Percentiles rank a stretch among this genome's conserved stretches.
Evolutionary conservation across 768 basidiomycete genomes (phyloP).

Genomic region (Gautieria morchelliformis): DNA sequence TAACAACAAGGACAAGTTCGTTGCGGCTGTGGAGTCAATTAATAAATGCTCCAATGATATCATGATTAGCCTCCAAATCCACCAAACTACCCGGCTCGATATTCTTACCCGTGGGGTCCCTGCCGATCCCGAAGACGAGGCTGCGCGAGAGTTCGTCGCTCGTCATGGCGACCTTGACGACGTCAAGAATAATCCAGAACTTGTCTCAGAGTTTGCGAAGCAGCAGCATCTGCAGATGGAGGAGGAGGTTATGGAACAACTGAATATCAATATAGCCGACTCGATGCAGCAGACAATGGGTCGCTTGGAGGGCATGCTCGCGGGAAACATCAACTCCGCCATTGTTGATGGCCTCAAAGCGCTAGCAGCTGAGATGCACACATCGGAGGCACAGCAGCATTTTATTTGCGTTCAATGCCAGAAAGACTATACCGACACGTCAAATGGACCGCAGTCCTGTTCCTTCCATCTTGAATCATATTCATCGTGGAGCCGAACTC

Average conservation of each 20-base stretch:
- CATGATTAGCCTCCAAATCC: conserved; percentile 33
- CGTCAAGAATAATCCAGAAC: conserved; percentile 25
- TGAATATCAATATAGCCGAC: conserved; percentile 27
- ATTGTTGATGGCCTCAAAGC: conserved; percentile 28
- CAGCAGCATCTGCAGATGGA: conserved; percentile 29
- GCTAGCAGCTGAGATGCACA: conserved; percentile 25
- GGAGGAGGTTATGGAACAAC: conserved; percentile 31
- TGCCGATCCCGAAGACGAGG: conserved; percentile 27
- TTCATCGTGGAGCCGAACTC: conserved; percentile 25
- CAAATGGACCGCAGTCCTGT: conserved; percentile 30
- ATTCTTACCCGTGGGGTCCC: conserved; percentile 29
- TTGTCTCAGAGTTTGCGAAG: conserved; percentile 30
- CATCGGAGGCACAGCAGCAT: conserved; percentile 27
- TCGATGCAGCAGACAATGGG: conserved; percentile 23
- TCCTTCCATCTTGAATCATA: conserved; percentile 29
- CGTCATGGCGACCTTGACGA: conserved; percentile 28
- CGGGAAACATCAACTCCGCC: conserved; percentile 26
- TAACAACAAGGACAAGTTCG: conserved; percentile 29
- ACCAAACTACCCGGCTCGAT: conserved; percentile 28
- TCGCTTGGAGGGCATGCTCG: conserved; percentile 22
- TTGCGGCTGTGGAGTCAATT: conserved; percentile 22
- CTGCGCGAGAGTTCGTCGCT: conserved; percentile 26
- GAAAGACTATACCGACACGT: conserved; percentile 25
- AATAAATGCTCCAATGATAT: conserved; percentile 29
- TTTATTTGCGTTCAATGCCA: conserved; percentile 33